phyloP scores from a whole-genome alignment of 495 filamentous ascomycete genomes.

The Evansstolkia leycettana region DNA sequence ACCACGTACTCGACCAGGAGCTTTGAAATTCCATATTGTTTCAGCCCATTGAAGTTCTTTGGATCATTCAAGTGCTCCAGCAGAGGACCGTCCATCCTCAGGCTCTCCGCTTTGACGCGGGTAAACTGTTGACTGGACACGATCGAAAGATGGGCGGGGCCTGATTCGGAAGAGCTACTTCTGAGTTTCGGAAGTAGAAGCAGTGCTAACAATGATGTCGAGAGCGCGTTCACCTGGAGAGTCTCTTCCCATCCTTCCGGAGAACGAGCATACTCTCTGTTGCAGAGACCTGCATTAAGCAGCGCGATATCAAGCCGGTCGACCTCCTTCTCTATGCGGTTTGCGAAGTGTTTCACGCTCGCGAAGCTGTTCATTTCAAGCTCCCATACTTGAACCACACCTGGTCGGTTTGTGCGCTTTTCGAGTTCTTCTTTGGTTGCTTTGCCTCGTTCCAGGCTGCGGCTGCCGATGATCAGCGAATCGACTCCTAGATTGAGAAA shows the following conservation, averaged over 20 bases:
- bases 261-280: constrained; percentile 19
- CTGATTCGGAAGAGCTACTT: constrained; percentile 10
- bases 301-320: constrained; percentile 28
- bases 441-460: constrained; percentile 32
- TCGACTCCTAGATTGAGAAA: constrained; percentile 31
- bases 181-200: constrained; percentile 40
- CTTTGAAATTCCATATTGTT: constrained; percentile 36
- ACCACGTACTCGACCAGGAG: constrained; percentile 34
- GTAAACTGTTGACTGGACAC: constrained; percentile 33
- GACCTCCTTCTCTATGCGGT: constrained; percentile 23
- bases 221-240: constrained; percentile 48
- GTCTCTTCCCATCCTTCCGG: constrained; percentile 41
- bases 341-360: constrained; percentile 35
- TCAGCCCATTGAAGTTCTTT: constrained; percentile 15
- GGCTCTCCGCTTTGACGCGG: constrained; percentile 21
- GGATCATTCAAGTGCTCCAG: constrained; percentile 22
- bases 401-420: constrained; percentile 23
- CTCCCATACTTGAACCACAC: constrained; percentile 37
- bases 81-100: constrained; percentile 19
- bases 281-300: constrained; percentile 34
- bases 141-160: constrained; percentile 23
- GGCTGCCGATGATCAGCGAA: constrained; percentile 29
- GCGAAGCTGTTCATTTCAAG: constrained; percentile 42
- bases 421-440: constrained; percentile 34
- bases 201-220: constrained; percentile 41